These are phyloP conservation scores for Oryza glumipatula DNA, from an alignment of 176 grass and related monocot species.

Conservation along the genomic window DNA sequence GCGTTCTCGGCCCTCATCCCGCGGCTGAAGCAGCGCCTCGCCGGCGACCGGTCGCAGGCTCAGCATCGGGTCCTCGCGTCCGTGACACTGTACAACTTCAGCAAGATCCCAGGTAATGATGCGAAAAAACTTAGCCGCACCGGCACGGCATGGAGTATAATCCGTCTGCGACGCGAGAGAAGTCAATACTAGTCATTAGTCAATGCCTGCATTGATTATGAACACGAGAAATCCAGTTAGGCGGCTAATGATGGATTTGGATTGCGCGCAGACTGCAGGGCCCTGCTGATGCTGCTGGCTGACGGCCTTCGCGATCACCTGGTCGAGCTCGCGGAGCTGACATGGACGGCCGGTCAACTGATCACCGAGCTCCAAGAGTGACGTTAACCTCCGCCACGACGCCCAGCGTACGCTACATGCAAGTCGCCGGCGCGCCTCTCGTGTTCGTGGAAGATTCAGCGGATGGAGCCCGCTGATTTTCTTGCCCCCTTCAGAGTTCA, in stretches of 20 bases:
- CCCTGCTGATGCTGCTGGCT: constrained; percentile 43
- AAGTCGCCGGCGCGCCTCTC: neutral
- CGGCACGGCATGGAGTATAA: neutral
- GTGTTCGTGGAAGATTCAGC: constrained; percentile 23
- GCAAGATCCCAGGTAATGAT: constrained; percentile 55
- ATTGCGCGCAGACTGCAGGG: constrained; percentile 55
- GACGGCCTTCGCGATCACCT: constrained; percentile 46
- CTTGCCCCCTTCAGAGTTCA: constrained; percentile 31
- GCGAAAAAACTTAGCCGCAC: neutral
- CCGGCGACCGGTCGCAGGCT: neutral
- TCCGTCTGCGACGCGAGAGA: neutral
- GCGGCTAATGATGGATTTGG: constrained; percentile 16
- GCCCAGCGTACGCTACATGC: neutral
- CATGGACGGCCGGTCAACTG: constrained; percentile 49
- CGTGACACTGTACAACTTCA: constrained; percentile 54
- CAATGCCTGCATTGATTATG: neutral
- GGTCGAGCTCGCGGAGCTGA: constrained; percentile 32
- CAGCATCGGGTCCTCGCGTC: constrained; percentile 52
- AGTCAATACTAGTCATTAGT: neutral
- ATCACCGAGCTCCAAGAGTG: constrained; percentile 39
- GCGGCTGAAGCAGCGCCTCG: constrained; percentile 41
- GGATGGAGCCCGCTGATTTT: constrained; percentile 15
- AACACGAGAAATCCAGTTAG: neutral
- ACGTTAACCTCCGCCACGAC: neutral
- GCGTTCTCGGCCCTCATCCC: constrained; percentile 61